Conservation (phyloP, 2,329 filamentous ascomycete species). For the Aspergillus novoparasiticus region DNA sequence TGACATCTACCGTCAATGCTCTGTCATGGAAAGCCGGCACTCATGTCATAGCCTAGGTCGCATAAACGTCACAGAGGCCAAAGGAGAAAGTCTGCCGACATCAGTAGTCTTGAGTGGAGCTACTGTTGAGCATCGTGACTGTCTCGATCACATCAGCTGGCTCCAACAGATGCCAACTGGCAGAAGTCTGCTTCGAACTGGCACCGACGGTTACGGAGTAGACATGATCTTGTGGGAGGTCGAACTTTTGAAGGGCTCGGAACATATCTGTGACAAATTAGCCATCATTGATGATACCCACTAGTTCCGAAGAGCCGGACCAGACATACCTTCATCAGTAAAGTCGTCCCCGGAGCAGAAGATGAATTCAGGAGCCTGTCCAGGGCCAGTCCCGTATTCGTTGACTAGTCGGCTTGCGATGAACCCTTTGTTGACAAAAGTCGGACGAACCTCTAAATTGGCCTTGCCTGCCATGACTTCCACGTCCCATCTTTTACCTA, state of each 20-base stretch:
- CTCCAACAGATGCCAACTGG: conserved; percentile 86
- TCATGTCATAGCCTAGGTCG: neutral
- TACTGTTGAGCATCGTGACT: conserved; percentile 57
- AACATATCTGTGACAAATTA: conserved; percentile 66
- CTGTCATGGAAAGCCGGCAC: neutral
- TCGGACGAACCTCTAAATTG: conserved; percentile 94
- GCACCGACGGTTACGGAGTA: conserved; percentile 92
- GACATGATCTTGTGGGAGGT: conserved; percentile 65
- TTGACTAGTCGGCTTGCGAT: conserved; percentile 82
- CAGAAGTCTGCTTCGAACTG: conserved; percentile 87
- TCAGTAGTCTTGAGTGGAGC: conserved; percentile 15
- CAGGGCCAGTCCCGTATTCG: conserved; percentile 62
- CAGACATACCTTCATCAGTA: conserved; percentile 84
- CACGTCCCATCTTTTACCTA: conserved; percentile 80
- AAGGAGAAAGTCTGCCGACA: conserved; percentile 1
- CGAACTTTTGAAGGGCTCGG: conserved; percentile 68
- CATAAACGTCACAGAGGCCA: neutral
- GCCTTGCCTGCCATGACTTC: conserved; percentile 98
- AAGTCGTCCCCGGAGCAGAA: conserved; percentile 94
- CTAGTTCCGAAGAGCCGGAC: conserved; percentile 14
- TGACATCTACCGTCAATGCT: neutral
- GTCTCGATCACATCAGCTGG: conserved; percentile 81
- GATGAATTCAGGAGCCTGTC: conserved; percentile 75
- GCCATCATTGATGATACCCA: conserved; percentile 6
- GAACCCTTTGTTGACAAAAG: conserved; percentile 97